Conservation (phyloP, 495 filamentous ascomycete genomes). For the Eremomyces bilateralis region DNA sequence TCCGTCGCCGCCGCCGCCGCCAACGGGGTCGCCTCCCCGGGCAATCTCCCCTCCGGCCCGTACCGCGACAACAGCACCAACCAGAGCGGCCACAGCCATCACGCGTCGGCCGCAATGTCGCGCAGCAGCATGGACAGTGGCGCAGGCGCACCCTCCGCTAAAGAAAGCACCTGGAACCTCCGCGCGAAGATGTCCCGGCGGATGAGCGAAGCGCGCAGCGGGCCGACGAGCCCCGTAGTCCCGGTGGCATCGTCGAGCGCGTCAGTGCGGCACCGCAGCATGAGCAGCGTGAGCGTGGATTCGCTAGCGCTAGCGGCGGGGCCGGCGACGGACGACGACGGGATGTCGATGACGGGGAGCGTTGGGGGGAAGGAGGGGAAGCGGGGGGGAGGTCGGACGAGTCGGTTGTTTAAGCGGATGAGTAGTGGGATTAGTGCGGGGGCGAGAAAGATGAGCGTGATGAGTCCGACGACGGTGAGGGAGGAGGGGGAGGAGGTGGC, state of each 20-base stretch:
- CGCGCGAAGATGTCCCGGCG: conserved; percentile 2
- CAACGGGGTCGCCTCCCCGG: not conserved
- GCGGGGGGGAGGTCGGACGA: conserved; percentile 45
- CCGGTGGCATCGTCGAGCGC: not conserved
- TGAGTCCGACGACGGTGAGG: conserved; percentile 27
- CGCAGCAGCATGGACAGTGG: not conserved
- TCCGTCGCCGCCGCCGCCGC: conserved; percentile 1
- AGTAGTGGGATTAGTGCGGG: conserved; percentile 40
- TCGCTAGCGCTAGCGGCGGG: not conserved
- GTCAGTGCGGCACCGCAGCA: not conserved
- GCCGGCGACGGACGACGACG: too few species aligned
- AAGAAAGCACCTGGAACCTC: too few species aligned
- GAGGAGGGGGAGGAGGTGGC: conserved; percentile 27
- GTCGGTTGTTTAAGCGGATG: conserved; percentile 61
- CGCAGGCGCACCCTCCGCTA: conserved; percentile 12
- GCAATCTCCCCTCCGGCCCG: not conserved
- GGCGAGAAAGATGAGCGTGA: conserved; percentile 31
- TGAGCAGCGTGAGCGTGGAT: conserved; percentile 15
- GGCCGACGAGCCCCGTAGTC: not conserved
- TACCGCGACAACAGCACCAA: not conserved
- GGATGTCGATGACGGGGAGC: too few species aligned
- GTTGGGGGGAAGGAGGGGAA: conserved; percentile 20
- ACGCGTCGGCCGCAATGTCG: not conserved
- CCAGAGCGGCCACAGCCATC: not conserved
- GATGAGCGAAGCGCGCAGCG: not conserved